phyloP scores from a whole-genome alignment of 805 yeast species.

The Saccharomyces kudriavzevii region DNA sequence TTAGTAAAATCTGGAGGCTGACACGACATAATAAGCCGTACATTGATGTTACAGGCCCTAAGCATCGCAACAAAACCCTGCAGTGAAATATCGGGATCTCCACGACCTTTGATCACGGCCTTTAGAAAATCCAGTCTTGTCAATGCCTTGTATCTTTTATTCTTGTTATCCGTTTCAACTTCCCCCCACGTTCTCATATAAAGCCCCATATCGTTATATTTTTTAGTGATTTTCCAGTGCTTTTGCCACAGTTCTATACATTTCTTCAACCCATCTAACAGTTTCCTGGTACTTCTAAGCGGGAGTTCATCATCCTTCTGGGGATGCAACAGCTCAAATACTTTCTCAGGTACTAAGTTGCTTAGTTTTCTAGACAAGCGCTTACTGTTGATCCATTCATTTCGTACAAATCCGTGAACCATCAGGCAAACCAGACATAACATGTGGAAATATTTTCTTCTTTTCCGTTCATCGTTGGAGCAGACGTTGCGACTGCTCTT shows the following conservation, averaged over 20 bases:
- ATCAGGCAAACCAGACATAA: slow-evolving; percentile 50
- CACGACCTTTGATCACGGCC: slow-evolving; percentile 41
- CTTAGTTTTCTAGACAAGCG: slow-evolving; percentile 36
- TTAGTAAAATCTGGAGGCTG: slow-evolving; percentile 84
- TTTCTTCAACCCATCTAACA: slow-evolving; percentile 70
- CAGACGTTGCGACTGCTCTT: slow-evolving; percentile 31
- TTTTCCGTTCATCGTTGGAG: slow-evolving; percentile 46
- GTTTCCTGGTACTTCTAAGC: slow-evolving; percentile 46
- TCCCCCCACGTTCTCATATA: slow-evolving; percentile 44
- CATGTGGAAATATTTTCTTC: slow-evolving; percentile 51
- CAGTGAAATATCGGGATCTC: slow-evolving; percentile 71
- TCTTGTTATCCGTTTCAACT: slow-evolving; percentile 15
- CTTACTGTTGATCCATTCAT: slow-evolving; percentile 61
- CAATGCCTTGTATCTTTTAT: slow-evolving; percentile 21
- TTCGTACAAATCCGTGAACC: slow-evolving; percentile 59
- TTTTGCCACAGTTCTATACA: slow-evolving; percentile 55
- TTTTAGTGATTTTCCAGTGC: slow-evolving; percentile 41
- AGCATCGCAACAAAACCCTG: slow-evolving; percentile 80
- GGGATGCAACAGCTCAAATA: slow-evolving; percentile 43
- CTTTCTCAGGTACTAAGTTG: slow-evolving; percentile 39
- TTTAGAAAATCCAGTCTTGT: slow-evolving; percentile 37
- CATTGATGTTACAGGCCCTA: slow-evolving; percentile 60
- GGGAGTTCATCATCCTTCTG: slow-evolving; percentile 32
- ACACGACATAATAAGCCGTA: slow-evolving; percentile 70
- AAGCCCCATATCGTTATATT: slow-evolving; percentile 25